phyloP scores from a whole-genome alignment of 768 basidiomycete genomes.

The Serendipita sp. region DNA sequence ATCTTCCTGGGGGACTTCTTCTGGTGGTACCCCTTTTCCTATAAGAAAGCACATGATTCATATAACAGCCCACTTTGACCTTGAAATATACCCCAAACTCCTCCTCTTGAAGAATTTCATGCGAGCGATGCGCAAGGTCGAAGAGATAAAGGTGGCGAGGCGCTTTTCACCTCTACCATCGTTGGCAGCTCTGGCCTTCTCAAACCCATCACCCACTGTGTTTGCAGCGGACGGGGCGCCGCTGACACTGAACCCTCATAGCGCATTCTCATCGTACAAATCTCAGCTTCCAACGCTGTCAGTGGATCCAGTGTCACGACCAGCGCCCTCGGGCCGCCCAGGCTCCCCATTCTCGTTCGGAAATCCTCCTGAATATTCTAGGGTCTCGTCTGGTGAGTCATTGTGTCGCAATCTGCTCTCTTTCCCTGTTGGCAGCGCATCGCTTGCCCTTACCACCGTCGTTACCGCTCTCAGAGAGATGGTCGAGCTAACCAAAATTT shows the following conservation, averaged over 20 bases:
- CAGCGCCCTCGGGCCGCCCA: neutral
- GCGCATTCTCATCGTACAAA: neutral
- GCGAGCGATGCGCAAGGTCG: too few species aligned
- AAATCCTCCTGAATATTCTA: slow-evolving; percentile 1
- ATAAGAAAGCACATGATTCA: too few species aligned
- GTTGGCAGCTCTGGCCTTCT: neutral
- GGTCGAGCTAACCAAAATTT: neutral
- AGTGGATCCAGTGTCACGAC: neutral
- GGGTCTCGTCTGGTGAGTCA: neutral
- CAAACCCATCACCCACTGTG: neutral
- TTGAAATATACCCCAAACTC: too few species aligned
- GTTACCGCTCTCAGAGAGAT: neutral
- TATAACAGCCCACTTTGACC: too few species aligned
- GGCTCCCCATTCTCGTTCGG: slow-evolving; percentile 3
- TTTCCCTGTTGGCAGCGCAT: neutral
- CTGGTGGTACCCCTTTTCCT: neutral
- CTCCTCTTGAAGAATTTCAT: too few species aligned
- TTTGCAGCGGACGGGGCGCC: neutral
- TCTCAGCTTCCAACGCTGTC: neutral
- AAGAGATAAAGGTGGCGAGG: too few species aligned
- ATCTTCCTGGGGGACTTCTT: too few species aligned
- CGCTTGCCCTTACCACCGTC: neutral
- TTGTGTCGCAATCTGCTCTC: neutral
- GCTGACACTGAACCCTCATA: neutral
- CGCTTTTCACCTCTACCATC: neutral